A percentile compares a stretch with the other conserved stretches of the same genome.
phyloP scores from a whole-genome alignment of 75 land plant genomes.

The Cunninghamia lanceolata region DNA sequence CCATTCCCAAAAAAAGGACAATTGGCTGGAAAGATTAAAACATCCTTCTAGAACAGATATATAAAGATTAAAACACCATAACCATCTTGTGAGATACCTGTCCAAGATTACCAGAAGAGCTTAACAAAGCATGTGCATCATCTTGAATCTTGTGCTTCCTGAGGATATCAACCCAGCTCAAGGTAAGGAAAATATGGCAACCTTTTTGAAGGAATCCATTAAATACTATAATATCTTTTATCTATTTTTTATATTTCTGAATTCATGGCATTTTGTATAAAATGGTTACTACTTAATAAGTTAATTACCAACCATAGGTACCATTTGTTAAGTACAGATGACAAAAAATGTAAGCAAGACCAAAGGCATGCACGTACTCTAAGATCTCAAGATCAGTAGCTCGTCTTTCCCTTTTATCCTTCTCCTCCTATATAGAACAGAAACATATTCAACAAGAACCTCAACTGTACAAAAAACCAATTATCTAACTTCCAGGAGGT shows the following conservation, averaged over 20 bases:
- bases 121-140: constrained; percentile 42
- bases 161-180: constrained; percentile 2
- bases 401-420: constrained; percentile 56
- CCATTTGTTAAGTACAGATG: neutral
- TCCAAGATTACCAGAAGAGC: constrained; percentile 71
- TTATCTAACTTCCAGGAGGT: too few species aligned
- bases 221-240: neutral
- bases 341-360: neutral
- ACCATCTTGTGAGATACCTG: constrained; percentile 42
- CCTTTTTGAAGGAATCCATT: neutral
- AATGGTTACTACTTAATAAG: neutral
- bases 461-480: too few species aligned
- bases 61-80: neutral
- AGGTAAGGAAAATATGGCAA: neutral
- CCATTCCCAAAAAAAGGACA: neutral
- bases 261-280: neutral
- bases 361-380: constrained; percentile 45
- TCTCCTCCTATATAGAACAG: constrained; percentile 61
- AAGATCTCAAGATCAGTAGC: constrained; percentile 41
- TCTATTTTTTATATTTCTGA: neutral
- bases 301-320: neutral
- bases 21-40: neutral
- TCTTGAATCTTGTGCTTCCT: constrained; percentile 76
- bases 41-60: neutral
- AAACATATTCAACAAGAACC: neutral